Evolutionary conservation across 441 rosid genomes (phyloP).

Genomic region (Syzygium syzygioides): DNA sequence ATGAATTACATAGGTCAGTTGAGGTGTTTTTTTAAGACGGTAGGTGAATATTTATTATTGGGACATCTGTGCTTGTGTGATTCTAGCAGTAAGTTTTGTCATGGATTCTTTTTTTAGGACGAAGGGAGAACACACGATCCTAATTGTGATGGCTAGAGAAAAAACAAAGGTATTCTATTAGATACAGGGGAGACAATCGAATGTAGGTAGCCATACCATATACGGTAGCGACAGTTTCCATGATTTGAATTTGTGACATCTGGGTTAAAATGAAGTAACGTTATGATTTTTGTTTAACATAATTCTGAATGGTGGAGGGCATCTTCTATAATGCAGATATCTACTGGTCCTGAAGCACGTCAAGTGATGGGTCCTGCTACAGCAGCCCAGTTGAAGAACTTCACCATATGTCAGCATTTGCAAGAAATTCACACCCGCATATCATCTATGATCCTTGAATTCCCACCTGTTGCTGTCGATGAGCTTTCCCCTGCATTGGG

Average conservation of each 20-base stretch:
- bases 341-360: slow-evolving; percentile 94
- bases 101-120: neutral
- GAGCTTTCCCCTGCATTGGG: slow-evolving; percentile 73
- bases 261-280: neutral
- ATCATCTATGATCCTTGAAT: slow-evolving; percentile 56
- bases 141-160: neutral
- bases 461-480: slow-evolving; percentile 74
- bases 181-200: neutral
- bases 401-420: slow-evolving; percentile 83
- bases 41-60: neutral
- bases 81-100: neutral
- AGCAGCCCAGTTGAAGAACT: slow-evolving; percentile 77
- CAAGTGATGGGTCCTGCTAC: slow-evolving; percentile 85
- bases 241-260: neutral
- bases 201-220: neutral
- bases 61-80: neutral
- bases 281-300: neutral
- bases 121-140: neutral
- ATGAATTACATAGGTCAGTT: neutral
- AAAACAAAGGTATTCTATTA: neutral
- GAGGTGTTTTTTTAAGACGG: neutral
- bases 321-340: slow-evolving; percentile 56
- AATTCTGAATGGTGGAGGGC: slow-evolving; percentile 4
- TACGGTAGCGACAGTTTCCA: neutral
- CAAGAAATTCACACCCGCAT: slow-evolving; percentile 82